These are phyloP conservation scores for Zygoascus bituminiphila DNA, from an alignment of 805 yeast genomes.

Conservation along the genomic window DNA sequence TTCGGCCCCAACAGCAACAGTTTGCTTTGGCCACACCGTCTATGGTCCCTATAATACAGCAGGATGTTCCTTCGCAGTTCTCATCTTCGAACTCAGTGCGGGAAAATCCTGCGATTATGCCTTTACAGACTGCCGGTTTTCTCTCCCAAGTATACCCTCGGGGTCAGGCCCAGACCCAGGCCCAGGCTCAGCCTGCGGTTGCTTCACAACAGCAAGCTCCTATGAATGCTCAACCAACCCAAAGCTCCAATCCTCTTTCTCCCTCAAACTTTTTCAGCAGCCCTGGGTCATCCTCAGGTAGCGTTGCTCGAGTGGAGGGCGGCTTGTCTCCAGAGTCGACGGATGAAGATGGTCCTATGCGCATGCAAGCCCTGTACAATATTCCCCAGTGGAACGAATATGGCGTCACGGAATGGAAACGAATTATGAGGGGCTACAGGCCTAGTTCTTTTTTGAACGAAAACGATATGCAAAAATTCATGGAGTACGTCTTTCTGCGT, in stretches of 20 bases:
- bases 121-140: neutral
- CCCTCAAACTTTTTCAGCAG: neutral
- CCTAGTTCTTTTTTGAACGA: slow-evolving; percentile 13
- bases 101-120: neutral
- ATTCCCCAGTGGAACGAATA: slow-evolving; percentile 13
- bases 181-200: neutral
- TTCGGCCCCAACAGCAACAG: neutral
- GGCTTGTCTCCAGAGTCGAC: neutral
- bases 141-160: neutral
- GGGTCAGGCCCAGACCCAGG: neutral
- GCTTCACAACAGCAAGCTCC: neutral
- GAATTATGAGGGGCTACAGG: slow-evolving; percentile 15
- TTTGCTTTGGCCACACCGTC: neutral
- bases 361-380: slow-evolving; percentile 6
- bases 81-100: neutral
- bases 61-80: neutral
- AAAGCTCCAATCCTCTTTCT: neutral
- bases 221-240: neutral
- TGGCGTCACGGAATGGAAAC: slow-evolving; percentile 12
- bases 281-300: neutral
- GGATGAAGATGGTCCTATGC: slow-evolving; percentile 3
- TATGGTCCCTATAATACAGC: neutral
- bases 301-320: neutral
- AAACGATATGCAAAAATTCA: slow-evolving; percentile 11
- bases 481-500: slow-evolving; percentile 11